These are phyloP conservation scores for Endocarpon pusillum DNA, from an alignment of 495 filamentous ascomycete genomes.

Conservation along the genomic window DNA sequence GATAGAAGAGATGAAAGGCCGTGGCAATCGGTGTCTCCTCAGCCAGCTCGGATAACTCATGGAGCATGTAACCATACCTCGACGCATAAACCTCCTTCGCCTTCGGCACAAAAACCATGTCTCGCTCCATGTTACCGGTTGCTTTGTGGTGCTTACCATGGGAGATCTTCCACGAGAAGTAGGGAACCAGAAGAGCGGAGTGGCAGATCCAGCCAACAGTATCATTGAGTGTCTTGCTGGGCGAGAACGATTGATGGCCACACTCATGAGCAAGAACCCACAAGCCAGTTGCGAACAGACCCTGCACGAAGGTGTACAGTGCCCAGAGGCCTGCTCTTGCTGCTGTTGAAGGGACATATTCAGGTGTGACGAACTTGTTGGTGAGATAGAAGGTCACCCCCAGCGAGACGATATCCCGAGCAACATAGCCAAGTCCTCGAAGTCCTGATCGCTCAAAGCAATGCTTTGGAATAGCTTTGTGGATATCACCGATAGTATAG, in stretches of 20 bases:
- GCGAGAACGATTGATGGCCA: conserved; percentile 66
- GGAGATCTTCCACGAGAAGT: conserved; percentile 87
- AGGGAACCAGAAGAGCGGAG: conserved; percentile 67
- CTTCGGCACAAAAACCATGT: conserved; percentile 94
- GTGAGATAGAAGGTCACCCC: conserved; percentile 43
- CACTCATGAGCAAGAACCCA: conserved; percentile 64
- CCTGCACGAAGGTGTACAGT: conserved; percentile 47
- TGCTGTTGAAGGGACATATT: conserved; percentile 35
- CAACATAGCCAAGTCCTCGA: conserved; percentile 44
- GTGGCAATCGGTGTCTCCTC: conserved; percentile 91
- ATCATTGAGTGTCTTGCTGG: conserved; percentile 65
- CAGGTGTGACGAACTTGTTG: conserved; percentile 48
- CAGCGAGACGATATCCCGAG: conserved; percentile 38
- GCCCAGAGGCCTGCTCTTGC: conserved; percentile 35
- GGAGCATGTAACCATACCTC: conserved; percentile 46
- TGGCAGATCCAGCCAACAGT: conserved; percentile 75
- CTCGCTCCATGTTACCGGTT: conserved; percentile 84
- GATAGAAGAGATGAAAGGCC: conserved; percentile 47
- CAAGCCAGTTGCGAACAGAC: conserved; percentile 46
- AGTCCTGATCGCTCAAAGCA: conserved; percentile 50
- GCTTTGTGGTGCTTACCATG: conserved; percentile 94
- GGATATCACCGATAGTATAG: conserved; percentile 55
- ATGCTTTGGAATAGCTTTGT: conserved; percentile 41
- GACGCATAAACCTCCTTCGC: conserved; percentile 59
- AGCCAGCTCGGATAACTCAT: conserved; percentile 71